Percentiles rank a stretch among this genome's conserved stretches.
Evolutionary conservation across 805 yeast species (phyloP).

Genomic region (Yamadazyma philogaea): DNA sequence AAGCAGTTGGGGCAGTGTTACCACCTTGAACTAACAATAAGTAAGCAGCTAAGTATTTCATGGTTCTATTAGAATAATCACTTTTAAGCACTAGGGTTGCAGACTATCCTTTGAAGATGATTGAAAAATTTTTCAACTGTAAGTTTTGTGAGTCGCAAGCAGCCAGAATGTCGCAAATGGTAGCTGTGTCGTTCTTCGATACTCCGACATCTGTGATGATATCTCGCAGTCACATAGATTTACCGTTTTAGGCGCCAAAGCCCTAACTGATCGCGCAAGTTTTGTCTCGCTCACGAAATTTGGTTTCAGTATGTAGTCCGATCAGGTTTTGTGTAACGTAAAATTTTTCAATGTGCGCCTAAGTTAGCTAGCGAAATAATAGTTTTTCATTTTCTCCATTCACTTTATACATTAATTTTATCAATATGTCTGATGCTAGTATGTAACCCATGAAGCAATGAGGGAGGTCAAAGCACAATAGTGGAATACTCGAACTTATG

Average conservation of each 20-base stretch:
- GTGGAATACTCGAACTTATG: neutral
- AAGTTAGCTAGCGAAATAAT: conserved; percentile 7
- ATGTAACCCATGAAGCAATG: conserved; percentile 18
- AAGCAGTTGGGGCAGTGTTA: conserved; percentile 88
- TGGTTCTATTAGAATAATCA: conserved; percentile 17
- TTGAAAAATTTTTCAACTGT: conserved; percentile 16
- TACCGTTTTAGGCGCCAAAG: conserved; percentile 1
- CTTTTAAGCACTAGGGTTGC: conserved; percentile 36
- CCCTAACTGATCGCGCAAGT: conserved; percentile 3
- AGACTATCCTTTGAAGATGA: conserved; percentile 69
- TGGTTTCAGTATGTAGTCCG: neutral
- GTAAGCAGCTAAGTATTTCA: conserved; percentile 99
- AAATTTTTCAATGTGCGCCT: conserved; percentile 10
- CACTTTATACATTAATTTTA: conserved; percentile 5
- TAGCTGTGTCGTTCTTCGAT: neutral
- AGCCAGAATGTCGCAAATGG: conserved; percentile 3
- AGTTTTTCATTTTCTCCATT: conserved; percentile 8
- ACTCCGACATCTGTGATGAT: neutral
- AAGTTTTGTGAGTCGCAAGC: neutral
- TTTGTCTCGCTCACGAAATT: neutral
- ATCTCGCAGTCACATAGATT: conserved; percentile 10
- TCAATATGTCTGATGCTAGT: conserved; percentile 36
- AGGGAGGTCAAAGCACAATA: neutral
- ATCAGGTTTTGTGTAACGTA: conserved; percentile 4
- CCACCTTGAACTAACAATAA: conserved; percentile 98